Evolutionary conservation across 352 stramenopile species (phyloP).

Genomic region (Phytophthora nicotianae): DNA sequence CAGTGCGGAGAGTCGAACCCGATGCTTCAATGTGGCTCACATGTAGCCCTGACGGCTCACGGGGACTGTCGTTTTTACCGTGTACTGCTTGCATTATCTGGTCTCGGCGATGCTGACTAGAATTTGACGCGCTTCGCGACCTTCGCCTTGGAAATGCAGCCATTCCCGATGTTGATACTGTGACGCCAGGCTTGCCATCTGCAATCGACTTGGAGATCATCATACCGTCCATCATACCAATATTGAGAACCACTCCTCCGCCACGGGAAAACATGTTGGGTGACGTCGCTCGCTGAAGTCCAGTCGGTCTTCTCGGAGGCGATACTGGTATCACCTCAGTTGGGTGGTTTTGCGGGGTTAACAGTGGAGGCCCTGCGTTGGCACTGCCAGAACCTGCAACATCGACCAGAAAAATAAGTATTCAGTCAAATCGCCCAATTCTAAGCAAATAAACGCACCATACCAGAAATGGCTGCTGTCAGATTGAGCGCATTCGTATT

Average conservation of each 20-base stretch:
- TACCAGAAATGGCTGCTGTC: slow-evolving; percentile 17
- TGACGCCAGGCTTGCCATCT: slow-evolving; percentile 13
- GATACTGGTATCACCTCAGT: slow-evolving; percentile 1
- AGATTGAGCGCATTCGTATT: slow-evolving; percentile 18
- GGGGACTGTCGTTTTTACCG: slow-evolving; percentile 21
- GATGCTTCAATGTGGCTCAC: slow-evolving; percentile 27
- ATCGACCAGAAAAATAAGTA: not conserved
- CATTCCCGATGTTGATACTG: slow-evolving; percentile 10
- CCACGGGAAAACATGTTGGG: slow-evolving; percentile 12
- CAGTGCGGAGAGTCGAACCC: slow-evolving; percentile 13
- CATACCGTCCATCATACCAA: slow-evolving; percentile 30
- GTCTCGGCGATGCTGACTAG: slow-evolving; percentile 28
- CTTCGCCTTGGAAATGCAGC: slow-evolving; percentile 28
- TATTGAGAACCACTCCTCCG: slow-evolving; percentile 35
- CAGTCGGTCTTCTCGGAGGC: slow-evolving; percentile 21
- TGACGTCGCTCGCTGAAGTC: slow-evolving; percentile 13
- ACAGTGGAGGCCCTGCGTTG: not conserved
- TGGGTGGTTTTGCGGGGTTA: slow-evolving; percentile 6
- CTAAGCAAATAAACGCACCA: not conserved
- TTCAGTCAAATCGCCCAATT: not conserved
- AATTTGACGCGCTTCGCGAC: slow-evolving; percentile 26
- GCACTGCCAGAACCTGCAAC: not conserved
- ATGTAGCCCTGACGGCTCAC: slow-evolving; percentile 16
- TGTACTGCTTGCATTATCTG: slow-evolving; percentile 9
- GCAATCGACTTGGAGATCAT: slow-evolving; percentile 18